Conservation (phyloP, 805 yeast species). For the Blastobotrys americana region DNA sequence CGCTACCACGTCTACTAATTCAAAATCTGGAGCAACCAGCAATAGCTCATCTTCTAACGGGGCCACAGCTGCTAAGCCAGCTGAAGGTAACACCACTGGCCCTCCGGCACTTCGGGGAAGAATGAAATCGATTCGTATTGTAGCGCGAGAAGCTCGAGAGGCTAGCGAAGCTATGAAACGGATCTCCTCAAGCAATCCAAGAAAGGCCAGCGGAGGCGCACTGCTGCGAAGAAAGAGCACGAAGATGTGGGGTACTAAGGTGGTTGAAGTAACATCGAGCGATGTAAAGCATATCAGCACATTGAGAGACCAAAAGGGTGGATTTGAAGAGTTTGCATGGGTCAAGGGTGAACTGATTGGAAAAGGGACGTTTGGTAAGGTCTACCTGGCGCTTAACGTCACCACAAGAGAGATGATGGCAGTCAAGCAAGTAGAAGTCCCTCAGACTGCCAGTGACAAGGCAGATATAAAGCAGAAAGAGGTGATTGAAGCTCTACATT, state of each 20-base stretch:
- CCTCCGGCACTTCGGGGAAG: conserved; percentile 29
- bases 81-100: not conserved
- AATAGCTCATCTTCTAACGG: not conserved
- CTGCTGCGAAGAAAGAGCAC: conserved; percentile 72
- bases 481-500: conserved; percentile 72
- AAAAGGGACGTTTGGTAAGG: conserved; percentile 93
- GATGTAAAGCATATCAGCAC: conserved; percentile 61
- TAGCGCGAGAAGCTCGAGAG: conserved; percentile 83
- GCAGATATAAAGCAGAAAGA: conserved; percentile 36
- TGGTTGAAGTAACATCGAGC: conserved; percentile 79
- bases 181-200: conserved; percentile 19
- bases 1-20: not conserved
- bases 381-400: conserved; percentile 81
- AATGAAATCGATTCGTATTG: conserved; percentile 86
- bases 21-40: not conserved
- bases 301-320: conserved; percentile 56
- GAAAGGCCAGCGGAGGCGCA: conserved; percentile 15
- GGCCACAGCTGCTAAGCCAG: not conserved
- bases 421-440: conserved; percentile 84
- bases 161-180: conserved; percentile 46
- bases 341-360: conserved; percentile 96
- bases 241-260: conserved; percentile 95
- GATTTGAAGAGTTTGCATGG: conserved; percentile 88
- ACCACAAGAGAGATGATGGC: conserved; percentile 99
- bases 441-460: conserved; percentile 33